Evolutionary conservation across 2,329 filamentous ascomycete genomes (phyloP), one percentile per base, ranked within the genome.

Genomic region (Thermomyces lanuginosus): DNA sequence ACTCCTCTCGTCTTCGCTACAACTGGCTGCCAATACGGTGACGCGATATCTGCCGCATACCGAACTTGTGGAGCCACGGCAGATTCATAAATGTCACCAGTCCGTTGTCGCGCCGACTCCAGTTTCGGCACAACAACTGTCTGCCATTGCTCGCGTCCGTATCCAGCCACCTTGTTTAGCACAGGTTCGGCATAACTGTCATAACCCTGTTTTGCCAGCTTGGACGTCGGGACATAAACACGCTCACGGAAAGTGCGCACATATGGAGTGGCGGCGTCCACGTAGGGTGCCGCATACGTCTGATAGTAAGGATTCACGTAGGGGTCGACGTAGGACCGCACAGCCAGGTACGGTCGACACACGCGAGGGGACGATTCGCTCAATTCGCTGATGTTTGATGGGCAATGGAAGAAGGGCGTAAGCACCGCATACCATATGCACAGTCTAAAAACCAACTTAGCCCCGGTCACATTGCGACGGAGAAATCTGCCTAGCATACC

Each of bases 251-350:
- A 53, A 12, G 58, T 48, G 11, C 65, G 55, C 29, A 65, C 53
- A 54, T 95, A 92, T 1, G 86, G 86, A 33, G 69, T 71, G 18
- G 69, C 75, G 26, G 70, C 58, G 19, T 84, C 67, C 35, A 92
- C 70, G 46, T 93, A 89, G 2, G 82, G 80, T 4, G 76, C 77
- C 13, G 80, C 76, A 45, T 93, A 92, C 31, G 69, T 53, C 39
- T 86, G 61, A 53, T 93, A 95, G 55, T 91, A 92, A 2, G 84
- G 86, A 41, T 75, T 64, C 16, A 91, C 45, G 49, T 86, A 76
- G 3, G 89, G 89, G 14, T 70, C 56, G 33, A 84, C 59, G 31
- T 63, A 73, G 59, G 60, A 72, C 41, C 56, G 72, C 55, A 58
- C 76, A 65, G 64, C 54, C 17, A 75, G 45, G 42, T 93, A 93